Evolutionary conservation across 176 grass and related monocot genomes (phyloP).

Genomic region (Saccharum officinarum): DNA sequence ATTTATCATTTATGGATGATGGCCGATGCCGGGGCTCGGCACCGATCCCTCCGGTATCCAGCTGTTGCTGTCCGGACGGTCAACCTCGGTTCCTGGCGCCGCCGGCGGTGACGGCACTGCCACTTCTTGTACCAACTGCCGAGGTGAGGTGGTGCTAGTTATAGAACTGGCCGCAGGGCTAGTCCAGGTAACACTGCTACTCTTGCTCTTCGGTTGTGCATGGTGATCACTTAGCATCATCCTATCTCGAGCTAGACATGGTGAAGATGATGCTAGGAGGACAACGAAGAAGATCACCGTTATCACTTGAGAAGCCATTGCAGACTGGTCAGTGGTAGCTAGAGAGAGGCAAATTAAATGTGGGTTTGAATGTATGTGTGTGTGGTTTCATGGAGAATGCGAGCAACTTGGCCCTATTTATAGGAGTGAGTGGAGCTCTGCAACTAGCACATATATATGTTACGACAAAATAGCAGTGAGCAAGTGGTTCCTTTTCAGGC

Average conservation of each 20-base stretch:
- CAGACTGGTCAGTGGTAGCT: neutral
- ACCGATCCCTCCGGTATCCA: conserved; percentile 31
- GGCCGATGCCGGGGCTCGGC: conserved; percentile 44
- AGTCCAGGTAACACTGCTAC: too few species aligned
- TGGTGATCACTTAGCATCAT: neutral
- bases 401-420: neutral
- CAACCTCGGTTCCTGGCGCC: neutral
- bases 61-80: neutral
- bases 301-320: neutral
- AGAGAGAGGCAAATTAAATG: neutral
- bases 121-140: neutral
- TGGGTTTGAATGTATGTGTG: neutral
- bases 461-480: neutral
- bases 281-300: neutral
- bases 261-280: neutral
- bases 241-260: neutral
- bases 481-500: neutral
- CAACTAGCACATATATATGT: neutral
- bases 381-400: neutral
- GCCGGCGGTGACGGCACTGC: neutral
- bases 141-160: neutral
- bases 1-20: conserved; percentile 30
- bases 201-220: neutral
- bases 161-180: neutral
- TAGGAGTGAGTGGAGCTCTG: conserved; percentile 6